Evolutionary conservation across 768 basidiomycete genomes (phyloP).

Genomic region (Stropharia rugosoannulata): DNA sequence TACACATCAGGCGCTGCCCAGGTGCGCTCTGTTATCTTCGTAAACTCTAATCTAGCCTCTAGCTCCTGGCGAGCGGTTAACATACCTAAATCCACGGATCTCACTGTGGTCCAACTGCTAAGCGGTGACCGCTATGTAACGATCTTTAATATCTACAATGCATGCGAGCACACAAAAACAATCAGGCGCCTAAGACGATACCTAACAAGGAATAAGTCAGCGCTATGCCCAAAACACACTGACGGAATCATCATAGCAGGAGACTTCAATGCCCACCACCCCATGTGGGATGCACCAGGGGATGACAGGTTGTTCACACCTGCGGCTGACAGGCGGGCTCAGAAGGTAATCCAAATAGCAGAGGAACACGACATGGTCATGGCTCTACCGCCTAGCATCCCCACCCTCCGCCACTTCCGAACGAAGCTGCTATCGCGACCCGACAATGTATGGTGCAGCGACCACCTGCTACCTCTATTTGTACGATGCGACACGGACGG

Average conservation of each 20-base stretch:
- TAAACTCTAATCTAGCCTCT: slow-evolving; percentile 6
- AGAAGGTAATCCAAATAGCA: slow-evolving; percentile 26
- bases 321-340: slow-evolving; percentile 15
- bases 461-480: slow-evolving; percentile 10
- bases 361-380: slow-evolving; percentile 28
- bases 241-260: slow-evolving; percentile 29
- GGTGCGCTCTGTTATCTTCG: not conserved
- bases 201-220: not conserved
- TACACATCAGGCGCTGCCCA: not conserved
- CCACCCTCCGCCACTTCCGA: slow-evolving; percentile 26
- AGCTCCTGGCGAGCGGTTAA: slow-evolving; percentile 18
- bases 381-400: slow-evolving; percentile 29
- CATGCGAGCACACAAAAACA: slow-evolving; percentile 21
- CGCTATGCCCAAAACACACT: not conserved
- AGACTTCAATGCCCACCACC: slow-evolving; percentile 42
- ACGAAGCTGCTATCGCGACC: slow-evolving; percentile 34
- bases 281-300: slow-evolving; percentile 32
- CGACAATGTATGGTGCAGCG: slow-evolving; percentile 43
- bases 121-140: slow-evolving; percentile 15
- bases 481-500: slow-evolving; percentile 26
- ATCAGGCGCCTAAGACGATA: slow-evolving; percentile 8
- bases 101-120: slow-evolving; percentile 23
- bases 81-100: slow-evolving; percentile 18
- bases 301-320: slow-evolving; percentile 34
- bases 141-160: slow-evolving; percentile 40